Evolutionary conservation across 2,329 filamentous ascomycete genomes (phyloP), one percentile per base, ranked within the genome.

Genomic region (Fusarium abutilonis): DNA sequence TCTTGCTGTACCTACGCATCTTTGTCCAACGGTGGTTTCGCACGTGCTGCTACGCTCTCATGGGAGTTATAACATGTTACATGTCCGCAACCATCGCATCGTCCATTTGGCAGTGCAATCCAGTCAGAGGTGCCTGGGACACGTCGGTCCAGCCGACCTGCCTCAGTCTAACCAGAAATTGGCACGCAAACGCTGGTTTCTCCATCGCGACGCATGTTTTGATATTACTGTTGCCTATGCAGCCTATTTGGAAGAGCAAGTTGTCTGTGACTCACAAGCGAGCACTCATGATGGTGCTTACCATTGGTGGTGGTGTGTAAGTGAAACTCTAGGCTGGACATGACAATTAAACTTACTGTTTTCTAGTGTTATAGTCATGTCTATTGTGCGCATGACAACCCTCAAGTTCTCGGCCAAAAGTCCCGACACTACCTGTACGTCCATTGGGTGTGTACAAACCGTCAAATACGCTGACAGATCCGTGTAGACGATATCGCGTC

Each of bases 1-100:
- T 84, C 7, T 72, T 83, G 4, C 76, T 86, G 15, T 86, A 85
- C 63, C 79, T 83, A 19, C 80, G 82, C 23, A 82, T 85, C 42
- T 86, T 85, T 55, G 73, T 80, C 19, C 75, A 80, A 42, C 73
- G 58, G 41, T 78, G 75, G 70, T 84, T 85, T 63, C 76, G 78
- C 9, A 73, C 75, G 3, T 70, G 76, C 32, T 82, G 78, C 56
- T 77, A 77, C 53, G 52, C 72, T 14, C 69, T 83, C 34, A 69
- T 82, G 19, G 66, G 64, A 42, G 70, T 83, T 48, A 75, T 85
- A 14, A 17, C 77, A 10, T 69, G 73, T n/a, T 85, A 80, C 69
- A 80, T 77, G 63, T 57, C 81, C 6, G 77, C 76, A n/a, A 79
- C 80, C 4, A 75, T 78, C 1, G 66, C 74, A 3, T 76, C 78